Base-by-base conservation (phyloP, 164 flowering plant species). In the Amborella trichopoda region DNA sequence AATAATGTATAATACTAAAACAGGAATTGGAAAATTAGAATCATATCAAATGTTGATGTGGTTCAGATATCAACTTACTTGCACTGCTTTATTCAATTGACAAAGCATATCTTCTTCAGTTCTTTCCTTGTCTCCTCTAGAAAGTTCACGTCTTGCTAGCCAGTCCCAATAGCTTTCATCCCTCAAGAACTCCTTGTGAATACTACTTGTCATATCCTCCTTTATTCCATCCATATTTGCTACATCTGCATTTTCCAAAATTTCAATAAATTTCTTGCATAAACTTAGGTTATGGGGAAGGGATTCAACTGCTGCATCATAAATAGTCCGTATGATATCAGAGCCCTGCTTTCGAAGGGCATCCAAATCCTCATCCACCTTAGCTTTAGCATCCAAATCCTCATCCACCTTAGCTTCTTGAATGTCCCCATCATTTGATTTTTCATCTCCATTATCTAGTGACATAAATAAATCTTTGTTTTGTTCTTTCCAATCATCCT, bases 91-190 rank as follows among this genome's bases (percentile, higher is more conserved):
- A 24, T 69, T 55, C 26, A 74, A 53, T 46, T 62, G 71, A 52
- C 52, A 30, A 33, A 36, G 53, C 17, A 37, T 26, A 3, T 38
- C 42, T 24, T 55, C 65, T 27, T 44, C 53, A 40, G 41, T 49
- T 19, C 33, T 46, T 16, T 61, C 62, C 17, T 53, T 59, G 23
- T 26, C 21, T 50, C 24, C 65, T 42, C 45, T 56, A 45, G 8
- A 18, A 25, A 64, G 20, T 65, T 72, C 68, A 59, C 40, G 65
- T 56, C 76, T 80, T 10, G 94, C 96, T 41, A 78, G 78, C 96
- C 99, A 91, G 50, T 87, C 88, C 96, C 99, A 87, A 47, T 76
- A 91, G 30, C 71, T 69, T 8, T 89, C 81, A 2, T 80, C 78
- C 32, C 50, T 49, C 14, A 74, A 72, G 60, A 91, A 87, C 49